Percentiles rank a stretch among this genome's conserved stretches.
These are phyloP conservation scores for Fusarium brachygibbosum DNA, from an alignment of 2,329 filamentous ascomycete genomes.

Conservation along the genomic window DNA sequence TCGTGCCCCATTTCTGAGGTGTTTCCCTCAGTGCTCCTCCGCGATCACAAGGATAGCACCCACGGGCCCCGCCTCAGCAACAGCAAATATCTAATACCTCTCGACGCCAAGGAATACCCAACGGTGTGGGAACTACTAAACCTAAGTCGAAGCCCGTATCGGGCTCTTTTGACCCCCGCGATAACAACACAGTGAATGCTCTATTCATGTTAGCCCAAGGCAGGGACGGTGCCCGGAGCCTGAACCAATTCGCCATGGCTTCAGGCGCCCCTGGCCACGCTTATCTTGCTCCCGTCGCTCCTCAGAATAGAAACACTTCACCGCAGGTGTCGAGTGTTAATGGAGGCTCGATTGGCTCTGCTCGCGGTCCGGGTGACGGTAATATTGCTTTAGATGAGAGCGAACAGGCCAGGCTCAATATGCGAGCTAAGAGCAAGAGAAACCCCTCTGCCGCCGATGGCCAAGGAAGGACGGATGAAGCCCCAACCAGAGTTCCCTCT, in stretches of 20 bases:
- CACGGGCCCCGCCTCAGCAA: no score
- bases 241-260: background rate
- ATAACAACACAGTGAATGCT: no score
- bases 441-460: background rate
- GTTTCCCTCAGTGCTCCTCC: no score
- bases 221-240: background rate
- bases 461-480: background rate
- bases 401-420: background rate
- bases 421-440: no score
- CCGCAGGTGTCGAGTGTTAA: background rate
- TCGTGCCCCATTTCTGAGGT: no score
- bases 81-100: no score
- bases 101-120: no score
- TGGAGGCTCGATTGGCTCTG: background rate
- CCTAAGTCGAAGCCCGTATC: no score
- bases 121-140: no score
- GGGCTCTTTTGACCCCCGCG: no score
- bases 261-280: background rate
- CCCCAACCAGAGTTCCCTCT: background rate
- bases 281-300: background rate
- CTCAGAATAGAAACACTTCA: background rate
- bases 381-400: background rate
- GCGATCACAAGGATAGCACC: no score
- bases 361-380: background rate
- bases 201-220: conserved; percentile 3